Conservation (phyloP, 768 basidiomycete species). For the Fomitopsis serialis region DNA sequence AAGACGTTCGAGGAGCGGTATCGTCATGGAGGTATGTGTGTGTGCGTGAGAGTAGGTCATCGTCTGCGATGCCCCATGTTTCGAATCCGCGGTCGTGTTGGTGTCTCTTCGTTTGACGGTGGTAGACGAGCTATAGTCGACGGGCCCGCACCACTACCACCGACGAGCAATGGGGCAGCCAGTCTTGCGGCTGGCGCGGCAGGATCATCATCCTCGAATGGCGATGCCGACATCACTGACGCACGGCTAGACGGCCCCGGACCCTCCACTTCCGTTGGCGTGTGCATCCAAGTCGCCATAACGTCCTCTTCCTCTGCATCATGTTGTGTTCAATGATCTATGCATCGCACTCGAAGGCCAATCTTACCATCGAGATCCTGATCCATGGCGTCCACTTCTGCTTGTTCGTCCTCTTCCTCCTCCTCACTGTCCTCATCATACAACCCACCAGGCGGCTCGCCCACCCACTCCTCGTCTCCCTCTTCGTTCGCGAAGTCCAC, state of each 20-base stretch:
- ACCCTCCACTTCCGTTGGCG: not conserved
- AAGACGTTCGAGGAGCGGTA: not conserved
- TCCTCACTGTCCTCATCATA: slow-evolving; percentile 67
- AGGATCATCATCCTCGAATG: not conserved
- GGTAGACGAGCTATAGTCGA: not conserved
- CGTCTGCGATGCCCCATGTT: slow-evolving; percentile 37
- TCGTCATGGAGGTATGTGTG: not conserved
- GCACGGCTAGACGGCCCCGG: slow-evolving; percentile 5
- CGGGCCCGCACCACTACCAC: not conserved
- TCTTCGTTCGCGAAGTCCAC: slow-evolving; percentile 77
- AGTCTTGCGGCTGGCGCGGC: not conserved
- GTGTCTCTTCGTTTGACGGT: slow-evolving; percentile 41
- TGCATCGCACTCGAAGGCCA: slow-evolving; percentile 45
- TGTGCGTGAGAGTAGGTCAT: slow-evolving; percentile 20
- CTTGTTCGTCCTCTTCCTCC: slow-evolving; percentile 51
- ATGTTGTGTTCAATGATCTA: slow-evolving; percentile 54
- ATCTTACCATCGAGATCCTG: slow-evolving; percentile 42
- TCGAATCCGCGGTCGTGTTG: slow-evolving; percentile 55
- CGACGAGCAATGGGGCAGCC: not conserved
- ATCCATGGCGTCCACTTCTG: slow-evolving; percentile 69
- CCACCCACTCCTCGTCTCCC: slow-evolving; percentile 73
- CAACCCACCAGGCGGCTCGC: slow-evolving; percentile 68
- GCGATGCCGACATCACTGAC: slow-evolving; percentile 5
- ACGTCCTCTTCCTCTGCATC: slow-evolving; percentile 25
- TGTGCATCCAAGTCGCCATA: not conserved